A percentile compares a stretch with the other conserved stretches of the same genome.
Evolutionary conservation across 2,329 filamentous ascomycete species (phyloP).

Genomic region (Seiridium unicorne): DNA sequence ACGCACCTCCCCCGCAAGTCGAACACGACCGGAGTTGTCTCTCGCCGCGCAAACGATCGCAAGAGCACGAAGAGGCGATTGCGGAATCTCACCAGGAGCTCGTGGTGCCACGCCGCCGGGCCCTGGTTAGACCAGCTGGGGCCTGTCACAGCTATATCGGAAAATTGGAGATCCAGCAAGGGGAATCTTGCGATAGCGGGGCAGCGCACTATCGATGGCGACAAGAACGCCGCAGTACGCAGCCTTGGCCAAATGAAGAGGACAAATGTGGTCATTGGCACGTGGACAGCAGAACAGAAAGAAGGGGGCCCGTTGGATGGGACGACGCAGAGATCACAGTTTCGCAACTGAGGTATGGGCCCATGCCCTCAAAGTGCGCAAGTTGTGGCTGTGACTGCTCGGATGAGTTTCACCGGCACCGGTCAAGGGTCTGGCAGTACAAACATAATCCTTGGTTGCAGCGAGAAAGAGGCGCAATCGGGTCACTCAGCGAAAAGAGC

Average conservation of each 20-base stretch:
- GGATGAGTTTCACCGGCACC: too few species aligned
- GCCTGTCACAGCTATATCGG: constrained; percentile 2
- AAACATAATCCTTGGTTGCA: background rate
- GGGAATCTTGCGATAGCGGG: background rate
- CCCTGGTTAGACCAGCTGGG: background rate
- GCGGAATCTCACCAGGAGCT: background rate
- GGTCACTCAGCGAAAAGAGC: background rate
- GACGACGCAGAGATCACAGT: too few species aligned
- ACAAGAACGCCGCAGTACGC: background rate
- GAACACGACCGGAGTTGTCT: background rate
- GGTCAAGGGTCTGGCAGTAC: too few species aligned
- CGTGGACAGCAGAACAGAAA: too few species aligned
- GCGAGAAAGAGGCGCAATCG: background rate
- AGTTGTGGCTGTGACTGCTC: too few species aligned
- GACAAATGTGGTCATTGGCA: too few species aligned
- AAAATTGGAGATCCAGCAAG: background rate
- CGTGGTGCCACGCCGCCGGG: background rate
- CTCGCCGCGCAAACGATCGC: background rate
- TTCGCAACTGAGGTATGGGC: too few species aligned
- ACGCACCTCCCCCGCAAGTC: background rate
- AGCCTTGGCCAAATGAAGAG: too few species aligned
- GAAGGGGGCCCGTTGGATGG: too few species aligned
- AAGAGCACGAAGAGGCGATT: background rate
- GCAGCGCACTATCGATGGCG: background rate
- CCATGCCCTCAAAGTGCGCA: too few species aligned